A percentile compares a stretch with the other conserved stretches of the same genome.
phyloP scores from a whole-genome alignment of 176 grass and related monocot species.

The Aegilops sharonensis region DNA sequence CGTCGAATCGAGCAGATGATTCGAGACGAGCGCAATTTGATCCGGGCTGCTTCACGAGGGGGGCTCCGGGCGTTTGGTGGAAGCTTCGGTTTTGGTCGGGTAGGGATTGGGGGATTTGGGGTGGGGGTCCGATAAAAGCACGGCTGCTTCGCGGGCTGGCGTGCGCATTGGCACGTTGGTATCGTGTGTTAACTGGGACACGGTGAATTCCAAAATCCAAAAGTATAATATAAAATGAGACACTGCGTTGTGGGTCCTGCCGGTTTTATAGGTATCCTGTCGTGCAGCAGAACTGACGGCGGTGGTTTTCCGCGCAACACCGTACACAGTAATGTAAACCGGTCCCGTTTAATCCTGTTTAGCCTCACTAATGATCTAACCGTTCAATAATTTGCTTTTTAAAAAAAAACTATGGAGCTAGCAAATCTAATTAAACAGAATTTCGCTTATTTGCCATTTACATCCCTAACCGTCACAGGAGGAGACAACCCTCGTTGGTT shows the following conservation, averaged over 20 bases:
- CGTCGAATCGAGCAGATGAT: slow-evolving; percentile 21
- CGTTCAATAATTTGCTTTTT: too few relatives aligned
- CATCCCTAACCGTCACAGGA: too few relatives aligned
- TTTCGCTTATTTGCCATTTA: too few relatives aligned
- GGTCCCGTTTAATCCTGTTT: too few relatives aligned
- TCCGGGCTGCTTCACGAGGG: not conserved
- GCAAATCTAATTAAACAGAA: too few relatives aligned
- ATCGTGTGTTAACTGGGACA: not conserved
- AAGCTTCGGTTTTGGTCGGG: slow-evolving; percentile 27
- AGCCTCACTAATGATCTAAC: too few relatives aligned
- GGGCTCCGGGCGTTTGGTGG: not conserved
- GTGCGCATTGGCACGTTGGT: slow-evolving; percentile 1
- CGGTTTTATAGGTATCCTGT: not conserved
- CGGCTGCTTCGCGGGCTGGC: not conserved
- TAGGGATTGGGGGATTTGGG: not conserved
- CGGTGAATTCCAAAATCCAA: too few relatives aligned
- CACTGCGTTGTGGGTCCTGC: not conserved
- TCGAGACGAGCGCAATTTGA: not conserved
- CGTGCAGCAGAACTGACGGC: not conserved
- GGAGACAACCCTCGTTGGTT: too few relatives aligned
- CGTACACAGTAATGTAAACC: not conserved
- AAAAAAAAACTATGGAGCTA: too few relatives aligned
- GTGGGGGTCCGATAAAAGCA: not conserved
- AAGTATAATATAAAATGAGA: not conserved
- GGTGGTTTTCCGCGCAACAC: not conserved